Evolutionary conservation across 345 rosid species (phyloP).

Genomic region (Iberis pinnata): DNA sequence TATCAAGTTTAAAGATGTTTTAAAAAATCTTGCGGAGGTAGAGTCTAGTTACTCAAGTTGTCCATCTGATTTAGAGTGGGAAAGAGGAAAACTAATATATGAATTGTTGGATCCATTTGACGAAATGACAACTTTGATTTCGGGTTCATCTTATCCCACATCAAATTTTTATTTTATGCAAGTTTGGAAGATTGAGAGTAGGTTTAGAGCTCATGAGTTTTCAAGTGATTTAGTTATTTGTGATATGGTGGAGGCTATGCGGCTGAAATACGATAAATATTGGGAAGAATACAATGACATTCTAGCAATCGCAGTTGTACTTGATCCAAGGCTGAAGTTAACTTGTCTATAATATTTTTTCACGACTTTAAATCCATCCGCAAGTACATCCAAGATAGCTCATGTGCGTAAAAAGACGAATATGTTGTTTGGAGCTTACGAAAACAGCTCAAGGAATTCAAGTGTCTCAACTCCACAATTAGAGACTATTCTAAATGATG

Average conservation of each 20-base stretch:
- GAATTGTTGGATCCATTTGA: background rate
- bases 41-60: background rate
- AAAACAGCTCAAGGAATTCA: no score
- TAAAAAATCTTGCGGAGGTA: background rate
- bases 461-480: no score
- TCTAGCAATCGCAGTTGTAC: background rate
- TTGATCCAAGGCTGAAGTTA: background rate
- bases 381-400: no score
- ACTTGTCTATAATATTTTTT: background rate
- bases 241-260: no score
- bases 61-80: background rate
- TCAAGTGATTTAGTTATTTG: no score
- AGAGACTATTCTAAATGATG: no score
- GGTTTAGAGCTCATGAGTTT: no score
- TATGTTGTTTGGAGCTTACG: no score
- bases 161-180: background rate
- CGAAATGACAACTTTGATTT: background rate
- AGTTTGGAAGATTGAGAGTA: background rate
- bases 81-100: background rate
- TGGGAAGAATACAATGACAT: no score
- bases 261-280: no score
- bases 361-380: background rate
- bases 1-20: background rate
- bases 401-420: no score
- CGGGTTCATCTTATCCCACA: background rate